phyloP scores from a whole-genome alignment of 2,329 filamentous ascomycete genomes.

The Penicillium hordei region DNA sequence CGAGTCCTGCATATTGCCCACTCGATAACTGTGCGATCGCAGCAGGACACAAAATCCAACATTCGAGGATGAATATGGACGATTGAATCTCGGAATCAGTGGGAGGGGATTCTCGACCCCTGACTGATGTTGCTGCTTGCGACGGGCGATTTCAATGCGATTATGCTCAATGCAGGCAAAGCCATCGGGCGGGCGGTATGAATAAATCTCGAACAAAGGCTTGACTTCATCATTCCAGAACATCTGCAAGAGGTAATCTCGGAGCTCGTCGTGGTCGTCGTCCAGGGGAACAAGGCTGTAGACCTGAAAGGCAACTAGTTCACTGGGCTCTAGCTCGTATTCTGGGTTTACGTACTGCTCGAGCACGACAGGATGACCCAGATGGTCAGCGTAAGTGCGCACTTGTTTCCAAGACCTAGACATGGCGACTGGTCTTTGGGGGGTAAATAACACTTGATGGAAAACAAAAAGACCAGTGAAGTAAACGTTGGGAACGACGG shows the following conservation, averaged over 20 bases:
- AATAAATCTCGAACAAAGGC: constrained; percentile 23
- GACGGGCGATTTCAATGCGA: constrained; percentile 16
- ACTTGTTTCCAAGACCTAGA: constrained; percentile 13
- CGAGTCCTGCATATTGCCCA: constrained; percentile 1
- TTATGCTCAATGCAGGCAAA: constrained; percentile 21
- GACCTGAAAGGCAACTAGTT: constrained; percentile 11
- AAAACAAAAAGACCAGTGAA: too few relatives aligned
- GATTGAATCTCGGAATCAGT: constrained; percentile 9
- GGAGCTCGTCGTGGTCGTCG: constrained; percentile 10
- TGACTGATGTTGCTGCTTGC: constrained; percentile 18
- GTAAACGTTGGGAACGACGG: too few relatives aligned
- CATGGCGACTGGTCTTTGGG: too few relatives aligned
- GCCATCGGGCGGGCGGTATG: constrained; percentile 16
- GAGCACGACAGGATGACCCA: constrained; percentile 17
- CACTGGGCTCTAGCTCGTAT: neutral
- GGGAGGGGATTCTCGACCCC: constrained; percentile 6
- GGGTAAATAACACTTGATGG: too few relatives aligned
- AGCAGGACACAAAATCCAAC: constrained; percentile 16
- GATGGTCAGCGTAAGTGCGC: constrained; percentile 17
- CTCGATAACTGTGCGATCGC: constrained; percentile 19
- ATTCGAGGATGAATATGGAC: too few relatives aligned
- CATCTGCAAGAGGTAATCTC: constrained; percentile 13
- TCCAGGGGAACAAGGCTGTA: constrained; percentile 13
- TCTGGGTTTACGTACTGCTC: constrained; percentile 15
- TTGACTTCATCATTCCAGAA: constrained; percentile 12